phyloP scores from a whole-genome alignment of 805 yeast genomes.

The Saturnispora sanitii region DNA sequence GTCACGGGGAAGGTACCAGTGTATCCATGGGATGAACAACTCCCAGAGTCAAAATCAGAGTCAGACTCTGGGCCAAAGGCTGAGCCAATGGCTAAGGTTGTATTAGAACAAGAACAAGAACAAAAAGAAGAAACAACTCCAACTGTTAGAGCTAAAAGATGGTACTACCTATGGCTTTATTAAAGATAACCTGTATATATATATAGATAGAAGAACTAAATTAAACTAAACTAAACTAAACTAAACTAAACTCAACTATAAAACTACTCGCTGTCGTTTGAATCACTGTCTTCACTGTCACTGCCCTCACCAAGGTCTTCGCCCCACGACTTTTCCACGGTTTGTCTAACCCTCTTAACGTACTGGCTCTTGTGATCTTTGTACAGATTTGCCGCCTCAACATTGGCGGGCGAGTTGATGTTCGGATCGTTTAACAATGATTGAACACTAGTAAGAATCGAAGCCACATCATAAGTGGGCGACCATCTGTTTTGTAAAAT shows the following conservation, averaged over 20 bases:
- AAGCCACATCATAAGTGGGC: slow-evolving; percentile 95
- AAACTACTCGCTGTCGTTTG: slow-evolving; percentile 19
- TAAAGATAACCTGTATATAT: slow-evolving; percentile 3
- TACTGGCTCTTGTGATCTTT: slow-evolving; percentile 93
- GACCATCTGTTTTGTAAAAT: slow-evolving; percentile 97
- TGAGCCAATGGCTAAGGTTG: slow-evolving; percentile 10
- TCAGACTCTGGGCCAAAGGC: no score
- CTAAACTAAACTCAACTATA: background rate
- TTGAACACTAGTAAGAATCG: slow-evolving; percentile 88
- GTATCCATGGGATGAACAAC: slow-evolving; percentile 20
- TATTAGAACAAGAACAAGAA: slow-evolving; percentile 2
- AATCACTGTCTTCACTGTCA: slow-evolving; percentile 30
- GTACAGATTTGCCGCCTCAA: slow-evolving; percentile 91
- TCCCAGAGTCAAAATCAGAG: slow-evolving; percentile 11
- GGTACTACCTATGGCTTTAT: slow-evolving; percentile 45
- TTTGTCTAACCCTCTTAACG: slow-evolving; percentile 81
- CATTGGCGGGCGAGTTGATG: slow-evolving; percentile 94
- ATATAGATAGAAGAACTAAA: background rate
- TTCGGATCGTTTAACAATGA: slow-evolving; percentile 91
- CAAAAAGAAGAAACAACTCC: background rate
- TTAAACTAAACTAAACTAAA: background rate
- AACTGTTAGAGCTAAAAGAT: slow-evolving; percentile 21
- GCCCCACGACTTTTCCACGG: slow-evolving; percentile 91
- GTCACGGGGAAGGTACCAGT: slow-evolving; percentile 24
- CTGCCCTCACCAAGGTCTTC: slow-evolving; percentile 55